A percentile compares a stretch with the other conserved stretches of the same genome.
phyloP scores from a whole-genome alignment of 495 filamentous ascomycete species.

The Lentithecium fluviatile region DNA sequence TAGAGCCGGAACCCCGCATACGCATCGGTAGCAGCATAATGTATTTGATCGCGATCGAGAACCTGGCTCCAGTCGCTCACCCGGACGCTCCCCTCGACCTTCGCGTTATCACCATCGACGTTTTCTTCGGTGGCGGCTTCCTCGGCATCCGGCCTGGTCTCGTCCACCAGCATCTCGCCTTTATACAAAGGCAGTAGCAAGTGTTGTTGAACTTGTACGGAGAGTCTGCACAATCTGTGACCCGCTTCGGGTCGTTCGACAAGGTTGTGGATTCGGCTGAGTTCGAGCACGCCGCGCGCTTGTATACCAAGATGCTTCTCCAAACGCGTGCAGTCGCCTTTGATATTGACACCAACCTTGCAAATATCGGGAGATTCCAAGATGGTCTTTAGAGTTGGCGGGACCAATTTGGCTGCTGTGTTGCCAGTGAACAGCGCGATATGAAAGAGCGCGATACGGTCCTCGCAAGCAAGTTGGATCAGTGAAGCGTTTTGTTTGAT shows the following conservation, averaged over 20 bases:
- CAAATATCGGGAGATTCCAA: conserved; percentile 81
- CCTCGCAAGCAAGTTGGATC: conserved; percentile 44
- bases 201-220: conserved; percentile 38
- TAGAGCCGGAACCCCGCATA: conserved; percentile 44
- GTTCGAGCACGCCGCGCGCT: conserved; percentile 38
- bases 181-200: conserved; percentile 43
- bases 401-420: conserved; percentile 38
- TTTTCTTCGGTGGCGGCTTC: no score
- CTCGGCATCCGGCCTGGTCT: neutral
- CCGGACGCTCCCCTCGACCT: conserved; percentile 23
- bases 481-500: conserved; percentile 43
- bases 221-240: conserved; percentile 36
- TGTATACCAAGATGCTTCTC: conserved; percentile 37
- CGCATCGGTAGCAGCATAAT: conserved; percentile 44
- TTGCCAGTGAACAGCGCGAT: conserved; percentile 36
- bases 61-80: conserved; percentile 40
- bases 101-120: no score
- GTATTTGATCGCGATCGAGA: conserved; percentile 36
- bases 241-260: conserved; percentile 36
- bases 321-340: conserved; percentile 61
- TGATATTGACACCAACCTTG: conserved; percentile 82
- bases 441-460: conserved; percentile 44
- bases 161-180: conserved; percentile 16
- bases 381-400: conserved; percentile 46
- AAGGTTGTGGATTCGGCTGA: conserved; percentile 43